phyloP scores from a whole-genome alignment of 768 basidiomycete genomes.

The Stropharia rugosoannulata region DNA sequence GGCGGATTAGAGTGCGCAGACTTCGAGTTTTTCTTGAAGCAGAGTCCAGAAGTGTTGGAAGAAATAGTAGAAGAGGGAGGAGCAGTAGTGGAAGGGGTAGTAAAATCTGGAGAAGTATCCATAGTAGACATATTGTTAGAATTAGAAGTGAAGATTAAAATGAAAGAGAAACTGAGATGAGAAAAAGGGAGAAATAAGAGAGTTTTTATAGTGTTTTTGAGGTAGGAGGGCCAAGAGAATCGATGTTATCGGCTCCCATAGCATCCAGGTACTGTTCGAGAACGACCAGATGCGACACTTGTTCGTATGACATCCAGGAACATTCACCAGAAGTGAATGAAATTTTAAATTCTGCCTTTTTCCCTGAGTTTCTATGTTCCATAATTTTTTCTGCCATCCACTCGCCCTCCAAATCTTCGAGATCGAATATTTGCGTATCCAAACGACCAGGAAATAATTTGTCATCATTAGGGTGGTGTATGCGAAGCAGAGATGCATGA shows the following conservation, averaged over 20 bases:
- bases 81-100: too few relatives aligned
- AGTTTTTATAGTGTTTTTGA: neutral
- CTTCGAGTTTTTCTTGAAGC: too few relatives aligned
- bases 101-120: too few relatives aligned
- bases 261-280: neutral
- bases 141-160: neutral
- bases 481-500: constrained; percentile 29
- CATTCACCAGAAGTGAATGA: neutral
- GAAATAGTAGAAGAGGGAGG: too few relatives aligned
- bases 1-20: too few relatives aligned
- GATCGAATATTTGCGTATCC: constrained; percentile 13
- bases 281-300: neutral
- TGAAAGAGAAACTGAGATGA: neutral
- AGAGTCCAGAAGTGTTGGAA: too few relatives aligned
- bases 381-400: constrained; percentile 21
- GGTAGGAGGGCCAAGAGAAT: neutral
- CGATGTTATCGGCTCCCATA: neutral
- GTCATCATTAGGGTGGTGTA: constrained; percentile 29
- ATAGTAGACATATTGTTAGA: too few relatives aligned
- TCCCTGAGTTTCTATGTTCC: constrained; percentile 5
- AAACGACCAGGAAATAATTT: constrained; percentile 27
- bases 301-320: constrained; percentile 15
- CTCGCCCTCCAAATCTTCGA: constrained; percentile 12
- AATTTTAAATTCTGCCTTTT: neutral
- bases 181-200: neutral